phyloP scores from a whole-genome alignment of 495 filamentous ascomycete genomes.

The Cercophora samala region DNA sequence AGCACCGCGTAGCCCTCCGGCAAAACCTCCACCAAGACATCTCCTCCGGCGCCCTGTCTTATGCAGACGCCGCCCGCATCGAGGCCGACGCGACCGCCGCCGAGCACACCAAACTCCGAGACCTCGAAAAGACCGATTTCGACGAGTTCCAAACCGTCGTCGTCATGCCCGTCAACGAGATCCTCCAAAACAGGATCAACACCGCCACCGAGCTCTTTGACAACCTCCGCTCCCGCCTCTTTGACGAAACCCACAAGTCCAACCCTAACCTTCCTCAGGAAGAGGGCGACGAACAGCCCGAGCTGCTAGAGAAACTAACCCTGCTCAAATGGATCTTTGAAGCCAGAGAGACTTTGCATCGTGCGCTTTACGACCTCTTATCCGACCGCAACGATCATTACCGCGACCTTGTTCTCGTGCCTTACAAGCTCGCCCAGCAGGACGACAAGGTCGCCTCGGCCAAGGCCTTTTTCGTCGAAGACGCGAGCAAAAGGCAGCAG shows the following conservation, averaged over 20 bases:
- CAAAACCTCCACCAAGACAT: constrained; percentile 71
- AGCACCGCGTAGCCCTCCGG: constrained; percentile 45
- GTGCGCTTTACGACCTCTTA: constrained; percentile 77
- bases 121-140: constrained; percentile 66
- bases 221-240: constrained; percentile 65
- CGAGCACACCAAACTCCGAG: constrained; percentile 60
- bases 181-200: constrained; percentile 63
- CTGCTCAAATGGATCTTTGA: constrained; percentile 98
- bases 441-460: constrained; percentile 72
- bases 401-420: constrained; percentile 71
- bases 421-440: constrained; percentile 65
- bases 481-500: constrained; percentile 63
- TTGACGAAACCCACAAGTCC: constrained; percentile 65
- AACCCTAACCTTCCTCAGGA: constrained; percentile 83
- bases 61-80: constrained; percentile 68
- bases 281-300: constrained; percentile 92
- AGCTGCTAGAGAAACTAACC: constrained; percentile 89
- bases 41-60: constrained; percentile 68
- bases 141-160: constrained; percentile 73
- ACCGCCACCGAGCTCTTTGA: constrained; percentile 65
- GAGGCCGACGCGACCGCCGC: constrained; percentile 65
- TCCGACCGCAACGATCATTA: constrained; percentile 82
- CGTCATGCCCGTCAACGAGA: constrained; percentile 70
- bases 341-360: constrained; percentile 79
- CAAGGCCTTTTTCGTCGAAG: constrained; percentile 73